phyloP scores from a whole-genome alignment of 2,329 filamentous ascomycete species.

The Hortaea werneckii region DNA sequence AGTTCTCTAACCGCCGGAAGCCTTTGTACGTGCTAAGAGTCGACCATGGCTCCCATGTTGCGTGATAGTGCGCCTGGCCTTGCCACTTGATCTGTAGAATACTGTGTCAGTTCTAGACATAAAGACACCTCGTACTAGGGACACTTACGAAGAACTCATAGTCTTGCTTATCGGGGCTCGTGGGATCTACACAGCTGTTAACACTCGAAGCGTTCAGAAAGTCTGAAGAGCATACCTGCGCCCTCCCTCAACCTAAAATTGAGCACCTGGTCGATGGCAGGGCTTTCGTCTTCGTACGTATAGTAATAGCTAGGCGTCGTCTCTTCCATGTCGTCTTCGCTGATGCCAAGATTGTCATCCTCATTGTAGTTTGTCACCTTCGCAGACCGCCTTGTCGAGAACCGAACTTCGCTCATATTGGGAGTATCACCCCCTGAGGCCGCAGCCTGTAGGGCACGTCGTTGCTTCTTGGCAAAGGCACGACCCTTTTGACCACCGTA shows the following conservation, averaged over 20 bases:
- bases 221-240: conserved; percentile 24
- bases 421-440: conserved; percentile 52
- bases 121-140: not conserved
- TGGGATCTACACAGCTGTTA: conserved; percentile 13
- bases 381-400: conserved; percentile 77
- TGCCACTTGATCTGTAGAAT: conserved; percentile 82
- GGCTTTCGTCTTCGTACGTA: conserved; percentile 61
- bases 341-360: conserved; percentile 50
- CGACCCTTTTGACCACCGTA: conserved; percentile 69
- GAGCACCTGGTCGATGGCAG: conserved; percentile 83
- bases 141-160: conserved; percentile 62
- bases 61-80: conserved; percentile 86
- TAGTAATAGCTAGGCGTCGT: conserved; percentile 64
- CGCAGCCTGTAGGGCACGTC: conserved; percentile 52
- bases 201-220: conserved; percentile 10
- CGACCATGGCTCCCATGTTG: conserved; percentile 82
- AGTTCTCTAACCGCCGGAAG: conserved; percentile 85
- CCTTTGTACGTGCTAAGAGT: conserved; percentile 68
- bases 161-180: conserved; percentile 53
- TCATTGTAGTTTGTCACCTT: conserved; percentile 62
- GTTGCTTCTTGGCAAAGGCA: conserved; percentile 60
- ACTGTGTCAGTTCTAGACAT: not conserved
- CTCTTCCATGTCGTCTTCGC: conserved; percentile 51
- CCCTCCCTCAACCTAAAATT: conserved; percentile 72
- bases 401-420: conserved; percentile 70